Evolutionary conservation across 164 flowering plant species (phyloP).

Genomic region (grape (Vitis vinifera)): DNA sequence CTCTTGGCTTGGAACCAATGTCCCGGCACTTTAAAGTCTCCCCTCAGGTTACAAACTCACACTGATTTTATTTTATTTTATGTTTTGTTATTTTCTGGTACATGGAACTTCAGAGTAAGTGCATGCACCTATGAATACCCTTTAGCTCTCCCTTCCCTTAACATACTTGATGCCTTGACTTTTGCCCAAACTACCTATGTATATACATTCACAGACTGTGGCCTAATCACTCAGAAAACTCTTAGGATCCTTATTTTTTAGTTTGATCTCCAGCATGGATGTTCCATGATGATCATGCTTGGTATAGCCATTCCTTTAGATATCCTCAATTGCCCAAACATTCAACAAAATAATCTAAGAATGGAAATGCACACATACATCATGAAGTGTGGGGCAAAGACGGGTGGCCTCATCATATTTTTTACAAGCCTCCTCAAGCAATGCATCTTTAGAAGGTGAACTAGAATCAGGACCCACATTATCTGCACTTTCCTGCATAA

Average conservation of each 20-base stretch:
- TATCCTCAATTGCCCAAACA: not conserved
- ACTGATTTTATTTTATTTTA: too few relatives aligned
- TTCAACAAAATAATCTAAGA: not conserved
- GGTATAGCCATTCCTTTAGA: not conserved
- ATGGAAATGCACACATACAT: slow-evolving; percentile 52
- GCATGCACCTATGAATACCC: too few relatives aligned
- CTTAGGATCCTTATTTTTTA: not conserved
- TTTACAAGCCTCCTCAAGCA: slow-evolving; percentile 98
- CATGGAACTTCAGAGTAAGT: too few relatives aligned
- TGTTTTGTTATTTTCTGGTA: too few relatives aligned
- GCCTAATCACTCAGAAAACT: not conserved
- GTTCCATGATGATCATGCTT: not conserved
- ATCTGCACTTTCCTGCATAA: slow-evolving; percentile 96
- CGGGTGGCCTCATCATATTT: slow-evolving; percentile 93
- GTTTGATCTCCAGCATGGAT: not conserved
- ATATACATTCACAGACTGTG: not conserved
- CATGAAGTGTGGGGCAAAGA: slow-evolving; percentile 95
- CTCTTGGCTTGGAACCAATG: too few relatives aligned
- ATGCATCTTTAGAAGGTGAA: slow-evolving; percentile 92
- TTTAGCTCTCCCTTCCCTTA: too few relatives aligned
- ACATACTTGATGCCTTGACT: too few relatives aligned
- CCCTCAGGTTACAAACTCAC: too few relatives aligned
- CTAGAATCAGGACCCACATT: slow-evolving; percentile 84
- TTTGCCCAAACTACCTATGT: not conserved
- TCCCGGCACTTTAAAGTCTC: too few relatives aligned